These are phyloP conservation scores for Chloromonas sp. DNA, from an alignment of 163 green algal genomes.

Conservation along the genomic window DNA sequence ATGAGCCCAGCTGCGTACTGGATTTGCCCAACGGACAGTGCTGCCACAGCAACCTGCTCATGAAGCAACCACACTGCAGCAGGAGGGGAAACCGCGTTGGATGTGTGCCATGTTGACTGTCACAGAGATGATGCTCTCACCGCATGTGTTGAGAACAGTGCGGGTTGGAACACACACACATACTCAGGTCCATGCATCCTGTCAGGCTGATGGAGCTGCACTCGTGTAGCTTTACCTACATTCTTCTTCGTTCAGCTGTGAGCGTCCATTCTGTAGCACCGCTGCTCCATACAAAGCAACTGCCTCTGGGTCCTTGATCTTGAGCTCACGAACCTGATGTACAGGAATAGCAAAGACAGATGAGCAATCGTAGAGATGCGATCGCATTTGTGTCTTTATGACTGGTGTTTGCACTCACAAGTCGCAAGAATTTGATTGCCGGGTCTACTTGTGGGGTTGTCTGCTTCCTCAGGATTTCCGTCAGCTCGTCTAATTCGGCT, in stretches of 20 bases:
- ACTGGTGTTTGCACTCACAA: too few relatives aligned
- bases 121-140: too few relatives aligned
- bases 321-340: constrained; percentile 24
- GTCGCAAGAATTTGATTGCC: too few relatives aligned
- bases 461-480: too few relatives aligned
- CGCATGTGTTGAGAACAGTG: not conserved
- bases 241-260: constrained; percentile 47
- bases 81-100: not conserved
- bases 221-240: constrained; percentile 20
- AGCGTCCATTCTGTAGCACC: constrained; percentile 38
- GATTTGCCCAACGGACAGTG: constrained; percentile 50
- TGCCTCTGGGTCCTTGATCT: constrained; percentile 31
- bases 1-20: constrained; percentile 45
- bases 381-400: too few relatives aligned
- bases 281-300: constrained; percentile 43
- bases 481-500: too few relatives aligned
- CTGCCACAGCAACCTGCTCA: constrained; percentile 69
- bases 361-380: too few relatives aligned
- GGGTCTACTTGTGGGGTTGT: too few relatives aligned
- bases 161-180: not conserved
- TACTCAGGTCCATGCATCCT: not conserved
- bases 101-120: not conserved
- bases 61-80: constrained; percentile 69
- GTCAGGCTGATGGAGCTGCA: not conserved
- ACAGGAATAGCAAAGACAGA: not conserved